A percentile compares a stretch with the other conserved stretches of the same genome.
Conservation (phyloP, 306 rosid genomes). For the Prinsepia uniflora region DNA sequence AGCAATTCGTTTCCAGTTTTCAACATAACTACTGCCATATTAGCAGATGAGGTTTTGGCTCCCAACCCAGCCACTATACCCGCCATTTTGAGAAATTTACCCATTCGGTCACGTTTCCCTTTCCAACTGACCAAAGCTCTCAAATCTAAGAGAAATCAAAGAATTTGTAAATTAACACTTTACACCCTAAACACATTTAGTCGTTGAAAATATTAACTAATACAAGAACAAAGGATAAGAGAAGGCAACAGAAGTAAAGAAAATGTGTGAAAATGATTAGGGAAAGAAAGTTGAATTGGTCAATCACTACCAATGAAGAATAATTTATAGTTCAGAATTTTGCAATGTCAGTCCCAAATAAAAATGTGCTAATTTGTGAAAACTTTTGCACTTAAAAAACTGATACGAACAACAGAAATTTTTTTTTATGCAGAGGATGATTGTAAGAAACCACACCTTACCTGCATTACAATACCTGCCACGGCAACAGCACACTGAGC, state of each 20-base stretch:
- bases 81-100: neutral
- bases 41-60: neutral
- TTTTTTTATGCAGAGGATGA: neutral
- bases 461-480: conserved; percentile 99
- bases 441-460: conserved; percentile 19
- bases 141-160: neutral
- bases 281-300: neutral
- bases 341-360: neutral
- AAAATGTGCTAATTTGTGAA: neutral
- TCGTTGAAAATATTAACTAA: neutral
- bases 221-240: neutral
- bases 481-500: conserved; percentile 99
- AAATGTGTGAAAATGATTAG: neutral
- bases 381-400: neutral
- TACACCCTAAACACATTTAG: neutral
- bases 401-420: neutral
- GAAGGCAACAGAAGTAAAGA: neutral
- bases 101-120: neutral
- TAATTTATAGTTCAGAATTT: neutral
- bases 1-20: neutral
- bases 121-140: neutral
- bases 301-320: neutral
- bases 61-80: neutral
- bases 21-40: neutral
- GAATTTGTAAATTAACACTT: neutral